Conservation (phyloP, 2,329 filamentous ascomycete genomes). For the Curvularia spicifera region DNA sequence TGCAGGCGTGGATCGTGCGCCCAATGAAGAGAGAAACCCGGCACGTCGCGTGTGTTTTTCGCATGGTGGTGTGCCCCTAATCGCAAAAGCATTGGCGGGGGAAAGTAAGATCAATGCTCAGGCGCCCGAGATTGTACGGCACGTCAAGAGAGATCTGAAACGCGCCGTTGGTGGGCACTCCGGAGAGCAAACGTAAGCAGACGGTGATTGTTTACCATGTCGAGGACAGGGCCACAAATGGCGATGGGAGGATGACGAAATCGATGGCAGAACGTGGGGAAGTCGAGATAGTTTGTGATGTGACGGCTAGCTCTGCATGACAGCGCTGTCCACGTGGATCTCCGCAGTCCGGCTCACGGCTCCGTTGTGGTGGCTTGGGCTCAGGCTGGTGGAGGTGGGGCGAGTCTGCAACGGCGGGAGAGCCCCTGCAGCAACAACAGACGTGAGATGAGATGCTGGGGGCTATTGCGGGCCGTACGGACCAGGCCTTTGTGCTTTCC, state of each 20-base stretch:
- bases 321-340: conserved; percentile 17
- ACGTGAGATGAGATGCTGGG: conserved; percentile 14
- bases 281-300: conserved; percentile 2
- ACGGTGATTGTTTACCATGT: not conserved
- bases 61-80: not conserved
- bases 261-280: not conserved
- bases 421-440: conserved; percentile 18
- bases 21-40: not conserved
- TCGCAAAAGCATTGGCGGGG: not conserved
- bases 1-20: not conserved
- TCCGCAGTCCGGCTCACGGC: conserved; percentile 20
- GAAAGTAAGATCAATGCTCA: not conserved
- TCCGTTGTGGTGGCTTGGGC: conserved; percentile 8
- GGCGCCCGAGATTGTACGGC: conserved; percentile 5
- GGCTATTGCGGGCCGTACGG: conserved; percentile 12
- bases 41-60: not conserved
- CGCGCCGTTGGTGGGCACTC: conserved; percentile 12
- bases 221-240: not conserved
- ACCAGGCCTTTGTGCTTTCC: conserved; percentile 14
- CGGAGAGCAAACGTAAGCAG: conserved; percentile 4
- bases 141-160: conserved; percentile 12
- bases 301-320: conserved; percentile 16
- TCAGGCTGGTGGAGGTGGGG: conserved; percentile 12
- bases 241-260: too few species aligned
- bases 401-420: conserved; percentile 15